Conservation (phyloP, 495 filamentous ascomycete species). For the Eremomyces bilateralis region DNA sequence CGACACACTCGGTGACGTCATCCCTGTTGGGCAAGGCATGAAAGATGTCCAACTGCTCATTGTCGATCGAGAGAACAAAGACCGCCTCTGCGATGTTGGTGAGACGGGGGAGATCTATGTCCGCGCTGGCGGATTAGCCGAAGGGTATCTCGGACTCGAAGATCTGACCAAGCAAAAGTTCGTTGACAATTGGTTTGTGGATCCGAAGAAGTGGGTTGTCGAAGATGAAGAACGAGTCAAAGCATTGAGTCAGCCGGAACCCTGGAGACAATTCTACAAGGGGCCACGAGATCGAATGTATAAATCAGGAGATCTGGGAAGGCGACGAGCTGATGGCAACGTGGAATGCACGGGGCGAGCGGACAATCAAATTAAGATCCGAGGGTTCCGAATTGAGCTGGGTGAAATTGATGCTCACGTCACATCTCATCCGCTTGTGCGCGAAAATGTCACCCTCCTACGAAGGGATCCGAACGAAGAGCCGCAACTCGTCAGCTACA, state of each 20-base stretch:
- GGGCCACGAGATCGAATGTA: constrained; percentile 80
- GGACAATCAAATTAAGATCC: constrained; percentile 87
- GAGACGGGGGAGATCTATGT: constrained; percentile 80
- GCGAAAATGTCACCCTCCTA: constrained; percentile 76
- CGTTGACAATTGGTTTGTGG: constrained; percentile 71
- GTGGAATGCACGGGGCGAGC: constrained; percentile 41
- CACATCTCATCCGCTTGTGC: constrained; percentile 51
- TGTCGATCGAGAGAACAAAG: constrained; percentile 56
- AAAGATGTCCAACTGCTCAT: constrained; percentile 81
- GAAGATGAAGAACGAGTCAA: constrained; percentile 30
- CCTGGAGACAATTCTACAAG: constrained; percentile 61
- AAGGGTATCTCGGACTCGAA: constrained; percentile 57
- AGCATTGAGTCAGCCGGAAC: constrained; percentile 25
- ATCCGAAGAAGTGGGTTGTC: constrained; percentile 48
- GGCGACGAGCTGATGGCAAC: constrained; percentile 47
- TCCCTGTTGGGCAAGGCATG: constrained; percentile 82
- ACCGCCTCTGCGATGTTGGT: constrained; percentile 53
- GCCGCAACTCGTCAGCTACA: constrained; percentile 70
- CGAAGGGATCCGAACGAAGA: constrained; percentile 80
- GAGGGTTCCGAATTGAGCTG: constrained; percentile 87
- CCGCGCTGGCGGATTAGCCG: constrained; percentile 70
- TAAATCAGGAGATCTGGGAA: constrained; percentile 59
- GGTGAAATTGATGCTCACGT: constrained; percentile 83
- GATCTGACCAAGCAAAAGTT: constrained; percentile 64
- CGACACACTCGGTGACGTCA: constrained; percentile 51